Conservation (phyloP, 2,329 filamentous ascomycete genomes). For the Trichophyton rubrum region DNA sequence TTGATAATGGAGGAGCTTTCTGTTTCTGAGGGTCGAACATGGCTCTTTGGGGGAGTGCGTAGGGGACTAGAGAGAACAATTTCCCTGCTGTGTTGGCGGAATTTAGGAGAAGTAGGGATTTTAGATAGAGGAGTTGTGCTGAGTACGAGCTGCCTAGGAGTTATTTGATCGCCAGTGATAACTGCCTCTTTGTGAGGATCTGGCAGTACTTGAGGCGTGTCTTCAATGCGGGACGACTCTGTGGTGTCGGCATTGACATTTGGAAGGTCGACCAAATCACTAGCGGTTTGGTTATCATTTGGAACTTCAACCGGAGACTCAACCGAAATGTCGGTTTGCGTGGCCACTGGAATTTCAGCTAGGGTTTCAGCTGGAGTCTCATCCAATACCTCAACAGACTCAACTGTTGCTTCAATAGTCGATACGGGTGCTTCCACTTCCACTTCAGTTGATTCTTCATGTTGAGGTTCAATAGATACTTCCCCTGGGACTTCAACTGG, state of each 20-base stretch:
- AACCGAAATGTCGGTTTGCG: neutral
- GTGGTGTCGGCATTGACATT: neutral
- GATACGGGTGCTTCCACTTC: neutral
- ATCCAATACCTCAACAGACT: neutral
- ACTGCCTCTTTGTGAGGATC: neutral
- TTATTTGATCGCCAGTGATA: neutral
- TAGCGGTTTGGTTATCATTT: neutral
- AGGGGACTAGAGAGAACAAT: neutral
- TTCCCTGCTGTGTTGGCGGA: neutral
- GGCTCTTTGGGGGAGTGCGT: neutral
- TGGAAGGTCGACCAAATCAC: neutral
- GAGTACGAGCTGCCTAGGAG: constrained; percentile 7
- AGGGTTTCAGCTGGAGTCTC: neutral
- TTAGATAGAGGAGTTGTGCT: constrained; percentile 18
- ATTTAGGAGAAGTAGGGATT: neutral
- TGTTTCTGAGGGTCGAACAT: neutral
- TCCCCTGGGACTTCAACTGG: neutral
- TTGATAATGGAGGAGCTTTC: neutral
- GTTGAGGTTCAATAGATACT: neutral
- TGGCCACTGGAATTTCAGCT: neutral
- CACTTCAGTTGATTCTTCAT: neutral
- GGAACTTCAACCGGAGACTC: neutral
- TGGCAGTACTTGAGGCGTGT: neutral
- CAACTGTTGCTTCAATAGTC: neutral
- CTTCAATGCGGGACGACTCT: neutral